phyloP scores from a whole-genome alignment of 1,284 basidiomycete genomes.

The Fistulinella cinereoalba region DNA sequence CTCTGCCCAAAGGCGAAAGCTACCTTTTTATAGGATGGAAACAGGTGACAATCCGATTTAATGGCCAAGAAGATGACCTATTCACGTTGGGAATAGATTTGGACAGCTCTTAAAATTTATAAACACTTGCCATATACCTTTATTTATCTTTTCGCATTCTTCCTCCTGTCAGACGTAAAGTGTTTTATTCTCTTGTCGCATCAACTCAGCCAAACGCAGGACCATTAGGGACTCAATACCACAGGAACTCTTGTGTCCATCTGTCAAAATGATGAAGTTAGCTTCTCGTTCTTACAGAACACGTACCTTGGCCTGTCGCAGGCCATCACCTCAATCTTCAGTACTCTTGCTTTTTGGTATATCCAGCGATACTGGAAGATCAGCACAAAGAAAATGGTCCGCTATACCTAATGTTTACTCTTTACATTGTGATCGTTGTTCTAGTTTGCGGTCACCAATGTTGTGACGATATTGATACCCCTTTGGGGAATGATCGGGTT shows the following conservation, averaged over 20 bases:
- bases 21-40: slow-evolving; percentile 81
- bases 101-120: slow-evolving; percentile 66
- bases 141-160: slow-evolving; percentile 70
- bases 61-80: background rate
- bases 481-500: slow-evolving; percentile 87
- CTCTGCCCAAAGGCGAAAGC: slow-evolving; percentile 68
- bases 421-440: no score
- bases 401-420: background rate
- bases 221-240: slow-evolving; percentile 66
- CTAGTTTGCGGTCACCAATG: slow-evolving; percentile 74
- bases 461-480: slow-evolving; percentile 74
- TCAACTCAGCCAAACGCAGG: background rate
- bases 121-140: slow-evolving; percentile 75
- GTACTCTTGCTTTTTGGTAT: slow-evolving; percentile 77
- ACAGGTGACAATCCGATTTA: slow-evolving; percentile 43
- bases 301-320: slow-evolving; percentile 78
- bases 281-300: slow-evolving; percentile 70
- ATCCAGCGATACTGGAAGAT: slow-evolving; percentile 77
- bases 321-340: slow-evolving; percentile 66
- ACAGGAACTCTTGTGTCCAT: slow-evolving; percentile 74
- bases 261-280: slow-evolving; percentile 75
- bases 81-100: slow-evolving; percentile 47
- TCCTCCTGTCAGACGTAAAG: slow-evolving; percentile 69
- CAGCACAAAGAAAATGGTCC: slow-evolving; percentile 72
- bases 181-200: background rate